phyloP scores from a whole-genome alignment of 1,139 yeast genomes.

The Yamadazyma sp. region DNA sequence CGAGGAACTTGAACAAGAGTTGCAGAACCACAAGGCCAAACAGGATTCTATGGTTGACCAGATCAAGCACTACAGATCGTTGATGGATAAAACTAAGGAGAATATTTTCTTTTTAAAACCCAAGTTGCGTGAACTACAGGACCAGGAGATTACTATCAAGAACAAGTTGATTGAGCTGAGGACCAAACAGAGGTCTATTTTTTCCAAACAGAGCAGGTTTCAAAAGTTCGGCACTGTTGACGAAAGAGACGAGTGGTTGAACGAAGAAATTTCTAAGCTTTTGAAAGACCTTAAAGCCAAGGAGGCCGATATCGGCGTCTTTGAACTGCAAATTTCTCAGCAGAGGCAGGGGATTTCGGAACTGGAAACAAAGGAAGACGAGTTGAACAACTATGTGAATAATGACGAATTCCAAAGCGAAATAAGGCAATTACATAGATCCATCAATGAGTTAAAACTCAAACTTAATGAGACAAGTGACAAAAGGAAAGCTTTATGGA shows the following conservation, averaged over 20 bases:
- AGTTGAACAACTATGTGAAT: constrained; percentile 32
- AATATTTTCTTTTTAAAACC: constrained; percentile 38
- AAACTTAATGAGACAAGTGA: constrained; percentile 55
- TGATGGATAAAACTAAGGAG: constrained; percentile 23
- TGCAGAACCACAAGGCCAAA: constrained; percentile 18
- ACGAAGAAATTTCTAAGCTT: constrained; percentile 25
- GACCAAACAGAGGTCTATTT: constrained; percentile 60
- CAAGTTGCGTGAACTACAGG: constrained; percentile 35
- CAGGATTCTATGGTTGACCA: constrained; percentile 17
- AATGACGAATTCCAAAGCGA: constrained; percentile 20
- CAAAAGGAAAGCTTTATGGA: constrained; percentile 72
- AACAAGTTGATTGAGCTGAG: constrained; percentile 43
- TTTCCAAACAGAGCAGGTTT: constrained; percentile 74
- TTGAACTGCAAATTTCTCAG: constrained; percentile 20
- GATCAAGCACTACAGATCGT: constrained; percentile 20
- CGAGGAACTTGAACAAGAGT: constrained; percentile 23
- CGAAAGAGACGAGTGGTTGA: constrained; percentile 74
- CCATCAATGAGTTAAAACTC: constrained; percentile 38
- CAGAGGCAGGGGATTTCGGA: constrained; percentile 21
- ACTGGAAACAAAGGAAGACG: constrained; percentile 39
- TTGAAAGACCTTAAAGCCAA: constrained; percentile 19
- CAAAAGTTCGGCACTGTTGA: constrained; percentile 54
- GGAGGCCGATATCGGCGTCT: constrained; percentile 23
- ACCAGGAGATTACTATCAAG: constrained; percentile 43
- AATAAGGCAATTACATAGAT: constrained; percentile 28